Conservation (phyloP, 2,329 filamentous ascomycete genomes). For the Colletotrichum tanaceti region DNA sequence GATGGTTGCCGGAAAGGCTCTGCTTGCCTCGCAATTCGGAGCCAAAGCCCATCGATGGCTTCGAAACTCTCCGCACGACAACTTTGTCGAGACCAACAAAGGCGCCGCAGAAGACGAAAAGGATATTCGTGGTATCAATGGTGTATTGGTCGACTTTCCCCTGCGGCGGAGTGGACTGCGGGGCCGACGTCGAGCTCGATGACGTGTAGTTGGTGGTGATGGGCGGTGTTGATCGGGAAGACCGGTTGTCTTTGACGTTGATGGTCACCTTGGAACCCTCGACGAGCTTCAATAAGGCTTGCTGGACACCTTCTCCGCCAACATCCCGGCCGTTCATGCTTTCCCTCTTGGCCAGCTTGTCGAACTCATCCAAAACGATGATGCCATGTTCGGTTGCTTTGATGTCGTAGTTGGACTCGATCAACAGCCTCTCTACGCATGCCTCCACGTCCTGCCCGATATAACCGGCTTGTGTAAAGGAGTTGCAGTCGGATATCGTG, state of each 20-base stretch:
- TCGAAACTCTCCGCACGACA: constrained; percentile 86
- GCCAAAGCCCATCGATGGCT: constrained; percentile 89
- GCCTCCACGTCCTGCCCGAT: constrained; percentile 98
- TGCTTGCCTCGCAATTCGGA: constrained; percentile 76
- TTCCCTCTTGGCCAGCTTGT: constrained; percentile 93
- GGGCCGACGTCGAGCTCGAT: constrained; percentile 57
- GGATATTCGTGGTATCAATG: constrained; percentile 93
- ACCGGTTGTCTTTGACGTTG: constrained; percentile 83
- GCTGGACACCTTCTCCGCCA: constrained; percentile 94
- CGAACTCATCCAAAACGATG: constrained; percentile 95
- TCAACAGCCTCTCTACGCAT: constrained; percentile 89
- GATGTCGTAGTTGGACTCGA: constrained; percentile 90
- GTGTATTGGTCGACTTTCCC: constrained; percentile 73
- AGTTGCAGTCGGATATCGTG: constrained; percentile 94
- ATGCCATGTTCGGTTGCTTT: constrained; percentile 89
- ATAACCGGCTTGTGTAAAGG: constrained; percentile 95
- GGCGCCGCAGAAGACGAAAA: constrained; percentile 96
- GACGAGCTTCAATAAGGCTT: constrained; percentile 93
- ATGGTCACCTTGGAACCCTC: constrained; percentile 95
- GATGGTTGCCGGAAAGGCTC: constrained; percentile 59
- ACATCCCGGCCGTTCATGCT: constrained; percentile 92
- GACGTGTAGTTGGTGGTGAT: constrained; percentile 66
- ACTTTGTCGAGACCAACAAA: constrained; percentile 93
- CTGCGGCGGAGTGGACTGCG: constrained; percentile 58
- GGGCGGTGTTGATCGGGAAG: constrained; percentile 63